Evolutionary conservation across 2,329 filamentous ascomycete species (phyloP).

Genomic region (Apiospora hydei): DNA sequence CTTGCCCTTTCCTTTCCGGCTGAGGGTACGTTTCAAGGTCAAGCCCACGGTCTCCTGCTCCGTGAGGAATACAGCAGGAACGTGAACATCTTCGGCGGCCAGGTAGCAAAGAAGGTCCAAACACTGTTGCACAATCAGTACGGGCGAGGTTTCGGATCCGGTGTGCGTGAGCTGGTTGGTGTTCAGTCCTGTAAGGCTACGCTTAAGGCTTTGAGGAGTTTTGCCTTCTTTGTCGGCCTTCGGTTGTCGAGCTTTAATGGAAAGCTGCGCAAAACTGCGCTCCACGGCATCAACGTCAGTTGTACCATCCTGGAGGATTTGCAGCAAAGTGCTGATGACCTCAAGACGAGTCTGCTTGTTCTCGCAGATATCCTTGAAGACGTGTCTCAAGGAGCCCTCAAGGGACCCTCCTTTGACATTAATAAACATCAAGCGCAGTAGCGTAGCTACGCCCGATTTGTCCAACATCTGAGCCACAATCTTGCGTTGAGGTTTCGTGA

Average conservation of each 20-base stretch:
- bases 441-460: slow-evolving; percentile 92
- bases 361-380: slow-evolving; percentile 90
- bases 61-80: slow-evolving; percentile 90
- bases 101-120: slow-evolving; percentile 85
- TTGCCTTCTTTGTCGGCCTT: slow-evolving; percentile 72
- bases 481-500: slow-evolving; percentile 75
- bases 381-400: slow-evolving; percentile 81
- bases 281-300: slow-evolving; percentile 93
- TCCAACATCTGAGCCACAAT: slow-evolving; percentile 96
- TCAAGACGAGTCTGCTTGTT: slow-evolving; percentile 96
- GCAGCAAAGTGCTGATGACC: slow-evolving; percentile 89
- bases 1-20: slow-evolving; percentile 87
- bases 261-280: slow-evolving; percentile 92
- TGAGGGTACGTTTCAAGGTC: slow-evolving; percentile 77
- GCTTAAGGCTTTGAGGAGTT: slow-evolving; percentile 82
- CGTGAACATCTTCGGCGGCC: slow-evolving; percentile 83
- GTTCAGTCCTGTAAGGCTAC: slow-evolving; percentile 69
- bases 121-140: slow-evolving; percentile 96
- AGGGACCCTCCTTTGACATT: slow-evolving; percentile 83
- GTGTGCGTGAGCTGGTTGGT: slow-evolving; percentile 56
- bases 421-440: slow-evolving; percentile 98
- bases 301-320: slow-evolving; percentile 95
- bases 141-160: slow-evolving; percentile 88
- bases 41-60: slow-evolving; percentile 83
- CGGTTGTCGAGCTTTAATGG: slow-evolving; percentile 85